Conservation (phyloP, 2,329 filamentous ascomycete species). For the Talaromyces verruculosus region DNA sequence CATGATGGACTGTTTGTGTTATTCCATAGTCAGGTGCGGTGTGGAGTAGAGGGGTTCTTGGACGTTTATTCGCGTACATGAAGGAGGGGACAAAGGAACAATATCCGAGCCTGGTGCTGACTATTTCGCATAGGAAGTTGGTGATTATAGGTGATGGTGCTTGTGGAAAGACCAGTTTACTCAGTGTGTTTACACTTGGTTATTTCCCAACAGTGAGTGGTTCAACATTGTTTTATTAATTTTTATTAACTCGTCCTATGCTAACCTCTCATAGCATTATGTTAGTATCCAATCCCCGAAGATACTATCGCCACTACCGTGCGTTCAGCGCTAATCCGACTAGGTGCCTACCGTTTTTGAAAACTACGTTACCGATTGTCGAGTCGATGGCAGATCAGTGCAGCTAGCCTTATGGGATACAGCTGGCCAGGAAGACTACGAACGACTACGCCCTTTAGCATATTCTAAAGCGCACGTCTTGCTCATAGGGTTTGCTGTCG, state of each 20-base stretch:
- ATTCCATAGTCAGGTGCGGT: neutral
- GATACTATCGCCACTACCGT: neutral
- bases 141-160: conserved; percentile 97
- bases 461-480: conserved; percentile 98
- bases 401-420: conserved; percentile 99
- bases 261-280: conserved; percentile 42
- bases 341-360: conserved; percentile 97
- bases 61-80: neutral
- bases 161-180: conserved; percentile 94
- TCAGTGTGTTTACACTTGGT: conserved; percentile 95
- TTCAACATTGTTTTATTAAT: neutral
- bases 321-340: conserved; percentile 23
- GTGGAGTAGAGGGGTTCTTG: neutral
- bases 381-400: conserved; percentile 97
- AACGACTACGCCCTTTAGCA: conserved; percentile 86
- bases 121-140: conserved; percentile 67
- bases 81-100: neutral
- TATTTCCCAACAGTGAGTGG: conserved; percentile 91
- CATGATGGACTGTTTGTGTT: neutral
- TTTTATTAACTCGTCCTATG: neutral
- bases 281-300: conserved; percentile 34
- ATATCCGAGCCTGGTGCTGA: conserved; percentile 11
- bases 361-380: conserved; percentile 98
- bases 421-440: conserved; percentile 98
- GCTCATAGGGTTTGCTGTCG: conserved; percentile 90